Percentiles rank a stretch among this genome's conserved stretches.
Evolutionary conservation across 495 filamentous ascomycete genomes (phyloP).

Genomic region (Platismatia glauca): DNA sequence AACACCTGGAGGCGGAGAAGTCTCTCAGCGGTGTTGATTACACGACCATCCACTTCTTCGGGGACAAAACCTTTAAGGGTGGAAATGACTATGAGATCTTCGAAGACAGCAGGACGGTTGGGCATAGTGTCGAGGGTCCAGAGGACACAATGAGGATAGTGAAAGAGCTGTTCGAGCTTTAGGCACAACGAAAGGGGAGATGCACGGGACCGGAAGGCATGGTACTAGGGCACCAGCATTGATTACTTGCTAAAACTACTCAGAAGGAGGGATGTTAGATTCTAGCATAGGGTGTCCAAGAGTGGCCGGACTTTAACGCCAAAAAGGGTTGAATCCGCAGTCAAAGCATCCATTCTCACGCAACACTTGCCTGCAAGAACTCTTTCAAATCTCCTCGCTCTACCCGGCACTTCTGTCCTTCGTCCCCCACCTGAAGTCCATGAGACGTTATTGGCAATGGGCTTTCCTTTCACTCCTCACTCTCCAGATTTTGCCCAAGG

Average conservation of each 20-base stretch:
- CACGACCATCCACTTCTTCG: constrained; percentile 92
- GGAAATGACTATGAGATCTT: constrained; percentile 97
- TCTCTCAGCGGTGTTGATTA: constrained; percentile 57
- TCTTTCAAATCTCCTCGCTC: not conserved
- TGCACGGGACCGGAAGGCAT: not conserved
- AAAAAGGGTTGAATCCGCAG: not conserved
- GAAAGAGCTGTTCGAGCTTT: constrained; percentile 71
- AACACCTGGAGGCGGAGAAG: constrained; percentile 77
- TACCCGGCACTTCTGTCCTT: not conserved
- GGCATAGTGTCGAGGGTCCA: constrained; percentile 71
- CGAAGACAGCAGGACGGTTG: constrained; percentile 65
- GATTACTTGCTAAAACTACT: not conserved
- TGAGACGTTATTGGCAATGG: not conserved
- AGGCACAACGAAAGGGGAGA: constrained; percentile 15
- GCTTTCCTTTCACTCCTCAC: not conserved
- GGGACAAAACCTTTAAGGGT: constrained; percentile 81
- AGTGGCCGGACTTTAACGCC: not conserved
- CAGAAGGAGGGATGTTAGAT: no score
- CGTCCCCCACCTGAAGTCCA: not conserved
- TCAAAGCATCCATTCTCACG: not conserved
- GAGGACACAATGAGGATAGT: constrained; percentile 71
- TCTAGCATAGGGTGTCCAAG: not conserved
- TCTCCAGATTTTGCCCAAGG: not conserved
- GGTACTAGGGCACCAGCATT: not conserved
- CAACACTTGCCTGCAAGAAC: not conserved